Evolutionary conservation across 2,329 filamentous ascomycete species (phyloP), one percentile per base, ranked within the genome.

Genomic region (Fusarium anthophilum): DNA sequence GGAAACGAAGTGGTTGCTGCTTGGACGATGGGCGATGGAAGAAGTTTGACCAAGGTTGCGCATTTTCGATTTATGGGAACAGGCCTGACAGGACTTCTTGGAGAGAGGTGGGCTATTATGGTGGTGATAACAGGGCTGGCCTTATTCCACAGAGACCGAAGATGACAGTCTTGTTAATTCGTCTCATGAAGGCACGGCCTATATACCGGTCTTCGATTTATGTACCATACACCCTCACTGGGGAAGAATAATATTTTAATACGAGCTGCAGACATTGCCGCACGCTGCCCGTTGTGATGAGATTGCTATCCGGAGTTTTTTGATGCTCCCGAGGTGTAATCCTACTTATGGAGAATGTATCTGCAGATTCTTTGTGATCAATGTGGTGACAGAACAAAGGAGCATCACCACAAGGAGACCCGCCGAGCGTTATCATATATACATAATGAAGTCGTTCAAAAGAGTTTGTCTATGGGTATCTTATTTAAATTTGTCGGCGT

Each of bases 401-500:
- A 26, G 14, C 26, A 18, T 50, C 32, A 20, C 20, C 6, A 26
- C 10, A 30, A 32, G 7, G n/a, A 12, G 13, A 35, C 14, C 38
- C 30, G 28, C 54, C 17, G 7, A 24, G 26, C 15, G 14, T 17
- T 15, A n/a, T 32, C 20, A 53, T 38, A 28, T 8, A 35, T 6
- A 35, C 13, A 41, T 20, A n/a, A 17, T 15, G 15, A 22, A 6
- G 47, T 26, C 18, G 30, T 30, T 24, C 22, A 63, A 39, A 20
- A 6, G 7, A 45, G 20, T 39, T 15, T 55, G 41, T 66, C 28
- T 60, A 50, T 13, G 56, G 61, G 66, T 72, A 68, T 62, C 69
- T 63, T 80, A 82, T 78, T 83, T 81, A 57, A 84, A 84, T 71
- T 90, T 90, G 20, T 85, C 83, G 22, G 87, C 86, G 69, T 91